Percentiles rank a stretch among this genome's conserved stretches.
Conservation (phyloP, 371 early-diverging fungal species). For the Haplosporangium sp. region DNA sequence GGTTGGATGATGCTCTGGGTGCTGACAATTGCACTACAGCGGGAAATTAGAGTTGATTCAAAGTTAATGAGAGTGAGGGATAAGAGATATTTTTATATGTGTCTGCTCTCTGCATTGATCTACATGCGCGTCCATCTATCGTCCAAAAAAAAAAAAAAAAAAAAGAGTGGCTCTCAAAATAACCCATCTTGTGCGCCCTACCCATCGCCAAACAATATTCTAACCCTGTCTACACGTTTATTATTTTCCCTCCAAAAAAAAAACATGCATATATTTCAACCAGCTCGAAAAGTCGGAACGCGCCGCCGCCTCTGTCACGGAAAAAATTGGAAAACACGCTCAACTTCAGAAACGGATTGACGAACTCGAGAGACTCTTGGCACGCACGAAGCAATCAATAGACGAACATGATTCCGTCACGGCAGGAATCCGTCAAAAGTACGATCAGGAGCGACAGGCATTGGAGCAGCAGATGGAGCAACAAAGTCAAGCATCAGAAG, state of each 20-base stretch:
- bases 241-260: too few relatives aligned
- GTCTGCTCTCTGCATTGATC: not conserved
- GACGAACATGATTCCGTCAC: slow-evolving; percentile 26
- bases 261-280: too few relatives aligned
- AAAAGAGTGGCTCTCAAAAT: too few relatives aligned
- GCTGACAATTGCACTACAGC: not conserved
- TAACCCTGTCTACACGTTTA: too few relatives aligned
- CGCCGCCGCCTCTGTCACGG: slow-evolving; percentile 23
- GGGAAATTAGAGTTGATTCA: slow-evolving; percentile 43
- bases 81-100: slow-evolving; percentile 8
- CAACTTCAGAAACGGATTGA: slow-evolving; percentile 41
- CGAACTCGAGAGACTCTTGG: slow-evolving; percentile 32
- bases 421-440: slow-evolving; percentile 2
- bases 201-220: too few relatives aligned
- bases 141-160: too few relatives aligned
- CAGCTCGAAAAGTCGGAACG: slow-evolving; percentile 53
- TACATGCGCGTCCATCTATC: too few relatives aligned
- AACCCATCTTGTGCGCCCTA: too few relatives aligned
- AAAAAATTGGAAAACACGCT: slow-evolving; percentile 27
- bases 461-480: slow-evolving; percentile 15
- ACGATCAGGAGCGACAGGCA: slow-evolving; percentile 20
- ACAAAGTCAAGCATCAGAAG: slow-evolving; percentile 12
- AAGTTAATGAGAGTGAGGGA: slow-evolving; percentile 21
- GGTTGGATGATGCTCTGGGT: not conserved
- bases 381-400: slow-evolving; percentile 19